Conservation (phyloP, 306 rosid genomes). For the Macrotyloma uniflorum region DNA sequence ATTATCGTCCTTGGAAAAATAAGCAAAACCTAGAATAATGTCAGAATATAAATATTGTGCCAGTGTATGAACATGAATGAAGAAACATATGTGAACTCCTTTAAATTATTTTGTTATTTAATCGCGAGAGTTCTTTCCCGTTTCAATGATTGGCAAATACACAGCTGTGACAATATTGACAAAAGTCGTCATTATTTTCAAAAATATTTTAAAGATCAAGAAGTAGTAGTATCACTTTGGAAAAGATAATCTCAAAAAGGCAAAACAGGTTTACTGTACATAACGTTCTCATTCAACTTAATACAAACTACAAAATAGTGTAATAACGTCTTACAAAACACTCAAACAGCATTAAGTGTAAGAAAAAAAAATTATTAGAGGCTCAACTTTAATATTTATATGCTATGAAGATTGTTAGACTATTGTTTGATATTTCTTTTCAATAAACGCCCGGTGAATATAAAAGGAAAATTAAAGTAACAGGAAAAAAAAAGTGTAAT, state of each 20-base stretch:
- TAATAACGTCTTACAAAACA: neutral
- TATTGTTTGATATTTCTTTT: neutral
- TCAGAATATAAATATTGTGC: too few relatives aligned
- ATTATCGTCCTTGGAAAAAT: neutral
- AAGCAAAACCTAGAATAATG: neutral
- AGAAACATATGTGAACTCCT: neutral
- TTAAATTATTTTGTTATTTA: neutral
- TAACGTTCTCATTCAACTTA: neutral
- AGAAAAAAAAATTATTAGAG: neutral
- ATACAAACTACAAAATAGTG: neutral
- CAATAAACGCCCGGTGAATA: neutral
- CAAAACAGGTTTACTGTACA: neutral
- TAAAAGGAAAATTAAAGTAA: neutral
- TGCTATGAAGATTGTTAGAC: too few relatives aligned
- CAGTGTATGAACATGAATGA: too few relatives aligned
- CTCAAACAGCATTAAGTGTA: neutral
- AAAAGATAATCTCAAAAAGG: neutral
- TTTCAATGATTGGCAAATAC: too few relatives aligned
- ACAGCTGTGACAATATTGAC: neutral
- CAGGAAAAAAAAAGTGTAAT: neutral
- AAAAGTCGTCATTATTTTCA: neutral
- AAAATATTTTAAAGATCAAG: neutral
- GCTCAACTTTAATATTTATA: neutral
- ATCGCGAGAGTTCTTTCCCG: too few relatives aligned
- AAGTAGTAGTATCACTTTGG: neutral